Percentiles rank a stretch among this genome's conserved stretches.
Conservation (phyloP, 2,329 filamentous ascomycete species). For the Sclerotinia sclerotiorum region DNA sequence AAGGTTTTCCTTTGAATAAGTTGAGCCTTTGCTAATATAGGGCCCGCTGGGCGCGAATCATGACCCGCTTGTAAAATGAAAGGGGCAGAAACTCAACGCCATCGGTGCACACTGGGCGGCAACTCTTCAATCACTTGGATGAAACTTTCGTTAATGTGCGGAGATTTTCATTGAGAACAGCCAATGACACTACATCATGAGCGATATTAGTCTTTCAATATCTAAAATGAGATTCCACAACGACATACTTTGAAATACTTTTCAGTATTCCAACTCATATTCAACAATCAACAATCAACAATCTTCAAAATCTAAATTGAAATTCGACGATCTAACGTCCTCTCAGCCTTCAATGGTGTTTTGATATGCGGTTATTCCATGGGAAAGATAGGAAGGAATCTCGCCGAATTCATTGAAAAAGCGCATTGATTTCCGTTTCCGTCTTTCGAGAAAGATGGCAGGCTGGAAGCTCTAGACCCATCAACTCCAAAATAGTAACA, state of each 20-base stretch:
- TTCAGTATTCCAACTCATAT: not conserved
- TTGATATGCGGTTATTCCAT: too few species aligned
- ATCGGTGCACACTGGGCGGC: not conserved
- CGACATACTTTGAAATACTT: not conserved
- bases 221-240: not conserved
- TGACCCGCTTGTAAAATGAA: slow-evolving; percentile 10
- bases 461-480: not conserved
- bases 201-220: not conserved
- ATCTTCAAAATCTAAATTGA: not conserved
- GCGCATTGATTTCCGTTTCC: not conserved
- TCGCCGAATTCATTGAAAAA: not conserved
- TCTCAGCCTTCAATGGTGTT: not conserved
- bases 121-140: not conserved
- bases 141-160: not conserved
- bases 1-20: not conserved
- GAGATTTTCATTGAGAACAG: not conserved
- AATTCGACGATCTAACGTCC: not conserved
- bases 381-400: not conserved
- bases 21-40: not conserved
- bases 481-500: slow-evolving; percentile 11
- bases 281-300: not conserved
- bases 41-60: not conserved
- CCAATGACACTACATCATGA: not conserved
- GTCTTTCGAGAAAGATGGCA: not conserved
- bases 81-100: not conserved